Evolutionary conservation across 352 stramenopile genomes (phyloP).

Genomic region (Nothophytophthora sp.): DNA sequence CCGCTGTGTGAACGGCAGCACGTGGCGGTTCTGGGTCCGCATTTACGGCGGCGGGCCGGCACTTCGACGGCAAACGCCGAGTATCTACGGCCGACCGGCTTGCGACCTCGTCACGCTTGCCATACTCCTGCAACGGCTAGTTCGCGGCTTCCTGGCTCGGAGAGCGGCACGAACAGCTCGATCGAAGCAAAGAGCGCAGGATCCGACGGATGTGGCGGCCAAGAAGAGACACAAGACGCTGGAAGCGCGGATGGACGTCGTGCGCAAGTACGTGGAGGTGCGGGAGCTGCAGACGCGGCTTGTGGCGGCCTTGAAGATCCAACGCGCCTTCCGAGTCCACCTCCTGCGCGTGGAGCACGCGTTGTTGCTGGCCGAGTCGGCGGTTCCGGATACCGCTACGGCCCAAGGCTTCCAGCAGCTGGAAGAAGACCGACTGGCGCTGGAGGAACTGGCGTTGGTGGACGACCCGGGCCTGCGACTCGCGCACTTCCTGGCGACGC

Average conservation of each 20-base stretch:
- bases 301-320: constrained; percentile 53
- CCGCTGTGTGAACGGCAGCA: constrained; percentile 54
- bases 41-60: constrained; percentile 56
- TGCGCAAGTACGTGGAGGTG: constrained; percentile 57
- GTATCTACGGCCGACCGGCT: constrained; percentile 40
- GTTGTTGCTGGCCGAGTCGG: constrained; percentile 57
- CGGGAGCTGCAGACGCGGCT: constrained; percentile 61
- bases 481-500: constrained; percentile 64
- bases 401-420: constrained; percentile 48
- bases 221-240: constrained; percentile 22
- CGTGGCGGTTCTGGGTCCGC: constrained; percentile 48
- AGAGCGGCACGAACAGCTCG: constrained; percentile 12
- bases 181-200: constrained; percentile 9
- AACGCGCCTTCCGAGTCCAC: constrained; percentile 48
- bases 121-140: constrained; percentile 40
- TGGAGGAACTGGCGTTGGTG: constrained; percentile 63
- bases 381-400: constrained; percentile 39
- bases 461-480: constrained; percentile 37
- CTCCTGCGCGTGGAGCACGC: constrained; percentile 50
- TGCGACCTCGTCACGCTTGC: constrained; percentile 40
- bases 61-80: constrained; percentile 41
- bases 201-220: constrained; percentile 29
- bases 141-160: constrained; percentile 55
- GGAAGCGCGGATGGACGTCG: constrained; percentile 36
- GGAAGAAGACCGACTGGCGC: constrained; percentile 55